A percentile compares a stretch with the other conserved stretches of the same genome.
Conservation (phyloP, 495 filamentous ascomycete genomes). For the Chaetomidium leptoderma region DNA sequence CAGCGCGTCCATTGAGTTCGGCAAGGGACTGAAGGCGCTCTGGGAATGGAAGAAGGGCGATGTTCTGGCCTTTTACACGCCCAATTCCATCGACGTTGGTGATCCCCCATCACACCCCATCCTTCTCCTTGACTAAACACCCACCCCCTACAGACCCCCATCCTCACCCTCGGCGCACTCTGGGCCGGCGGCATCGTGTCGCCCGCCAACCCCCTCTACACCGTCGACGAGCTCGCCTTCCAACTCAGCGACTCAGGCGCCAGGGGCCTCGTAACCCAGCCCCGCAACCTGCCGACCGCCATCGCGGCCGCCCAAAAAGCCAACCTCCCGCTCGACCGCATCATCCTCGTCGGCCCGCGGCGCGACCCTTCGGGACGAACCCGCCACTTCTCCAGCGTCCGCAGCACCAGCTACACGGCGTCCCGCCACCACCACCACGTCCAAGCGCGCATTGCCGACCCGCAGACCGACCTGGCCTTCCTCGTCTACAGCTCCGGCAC, state of each 20-base stretch:
- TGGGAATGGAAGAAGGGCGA: constrained; percentile 82
- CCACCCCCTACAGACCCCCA: constrained; percentile 50
- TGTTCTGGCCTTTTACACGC: constrained; percentile 63
- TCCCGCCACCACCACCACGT: constrained; percentile 19
- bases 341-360: constrained; percentile 76
- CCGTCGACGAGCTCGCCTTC: constrained; percentile 76
- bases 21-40: constrained; percentile 63
- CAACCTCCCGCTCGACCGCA: constrained; percentile 60
- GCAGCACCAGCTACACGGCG: constrained; percentile 49
- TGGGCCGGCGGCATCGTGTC: constrained; percentile 81
- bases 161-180: constrained; percentile 68
- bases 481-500: constrained; percentile 86
- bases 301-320: constrained; percentile 61
- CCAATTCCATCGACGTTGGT: constrained; percentile 58
- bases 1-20: constrained; percentile 66
- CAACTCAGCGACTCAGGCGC: constrained; percentile 80
- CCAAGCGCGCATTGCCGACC: constrained; percentile 45
- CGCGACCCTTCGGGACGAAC: constrained; percentile 53
- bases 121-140: not conserved
- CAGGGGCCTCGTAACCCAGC: constrained; percentile 68
- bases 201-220: constrained; percentile 86
- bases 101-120: too few relatives aligned
- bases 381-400: constrained; percentile 75
- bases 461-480: constrained; percentile 59
- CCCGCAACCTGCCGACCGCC: constrained; percentile 57